Percentiles rank a stretch among this genome's conserved stretches.
These are phyloP conservation scores for Schizothecium vesticola DNA, from an alignment of 495 filamentous ascomycete genomes.

Conservation along the genomic window DNA sequence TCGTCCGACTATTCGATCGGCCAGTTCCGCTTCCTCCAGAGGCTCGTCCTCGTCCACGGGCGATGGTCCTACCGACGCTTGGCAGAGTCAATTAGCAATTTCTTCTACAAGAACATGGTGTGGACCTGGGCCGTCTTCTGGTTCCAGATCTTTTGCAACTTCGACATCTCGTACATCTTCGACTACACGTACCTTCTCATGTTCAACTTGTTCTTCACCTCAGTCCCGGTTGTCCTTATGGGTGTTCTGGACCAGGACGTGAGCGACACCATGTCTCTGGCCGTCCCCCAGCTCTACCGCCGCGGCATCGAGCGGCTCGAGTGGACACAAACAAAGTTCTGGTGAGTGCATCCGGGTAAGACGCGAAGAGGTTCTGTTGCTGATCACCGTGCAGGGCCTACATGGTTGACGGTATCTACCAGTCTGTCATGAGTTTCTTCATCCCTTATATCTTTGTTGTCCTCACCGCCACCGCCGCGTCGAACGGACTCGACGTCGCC, in stretches of 20 bases:
- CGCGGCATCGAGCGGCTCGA: slow-evolving; percentile 94
- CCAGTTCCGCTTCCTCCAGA: slow-evolving; percentile 90
- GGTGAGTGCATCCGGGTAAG: slow-evolving; percentile 50
- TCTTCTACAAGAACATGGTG: slow-evolving; percentile 99
- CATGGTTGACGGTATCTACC: slow-evolving; percentile 92
- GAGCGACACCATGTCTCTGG: slow-evolving; percentile 84
- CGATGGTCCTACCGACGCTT: slow-evolving; percentile 93
- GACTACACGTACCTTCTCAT: slow-evolving; percentile 96
- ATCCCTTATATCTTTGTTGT: slow-evolving; percentile 78
- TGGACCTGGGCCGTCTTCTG: slow-evolving; percentile 98
- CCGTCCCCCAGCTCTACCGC: slow-evolving; percentile 91
- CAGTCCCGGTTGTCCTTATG: slow-evolving; percentile 90
- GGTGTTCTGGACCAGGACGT: slow-evolving; percentile 98
- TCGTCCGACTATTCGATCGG: slow-evolving; percentile 98
- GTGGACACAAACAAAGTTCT: slow-evolving; percentile 97
- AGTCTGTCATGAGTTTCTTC: slow-evolving; percentile 88
- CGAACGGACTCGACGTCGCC: slow-evolving; percentile 62
- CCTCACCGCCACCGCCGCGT: slow-evolving; percentile 59
- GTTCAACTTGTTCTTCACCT: slow-evolving; percentile 96
- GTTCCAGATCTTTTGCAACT: slow-evolving; percentile 94
- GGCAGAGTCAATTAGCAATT: slow-evolving; percentile 93
- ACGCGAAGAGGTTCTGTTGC: not conserved
- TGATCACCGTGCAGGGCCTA: slow-evolving; percentile 61
- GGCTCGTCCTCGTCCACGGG: slow-evolving; percentile 90
- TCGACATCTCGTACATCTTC: slow-evolving; percentile 92